Base-by-base conservation (phyloP, 257 asterid genomes). In the Ballota nigra region DNA sequence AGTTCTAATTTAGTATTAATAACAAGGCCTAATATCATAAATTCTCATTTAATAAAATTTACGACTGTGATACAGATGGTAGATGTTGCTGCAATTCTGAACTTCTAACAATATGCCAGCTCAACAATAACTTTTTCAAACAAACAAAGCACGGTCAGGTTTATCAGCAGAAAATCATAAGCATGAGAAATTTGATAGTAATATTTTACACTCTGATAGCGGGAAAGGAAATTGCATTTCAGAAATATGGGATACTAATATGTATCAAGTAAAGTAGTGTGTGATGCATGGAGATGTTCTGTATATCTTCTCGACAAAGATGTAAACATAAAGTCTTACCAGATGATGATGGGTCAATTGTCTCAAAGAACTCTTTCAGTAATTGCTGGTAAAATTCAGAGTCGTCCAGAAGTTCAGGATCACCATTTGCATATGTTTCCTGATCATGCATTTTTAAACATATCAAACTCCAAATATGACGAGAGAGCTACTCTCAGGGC, bases 401-500 rank as follows among this genome's bases (percentile, higher is more conserved):
- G 80, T 95, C 99, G 62, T 95, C 96, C 67, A 95, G 74, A 71
- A 95, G 92, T 75, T 95, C 98, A 49, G 97, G 97, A 70, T 89
- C 95, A 57, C 86, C 98, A 66, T 86, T 81, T 23, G 75, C 76
- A 67, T 53, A 41, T 22, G 71, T 40, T 47, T 66, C 92, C 93
- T 93, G 86, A 26, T 75, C 38, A 31, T 26, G 76, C 45, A 63
- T 33, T 47, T 66, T 41, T 51, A 77, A 49, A 16, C 36, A 45
- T 4, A 0, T 69, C 15, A 72, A 65, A 29, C 1, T 11, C 52
- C 34, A 38, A 62, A 24, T 53, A 19, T 62, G 61, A 72, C 20
- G 23, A 53, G 43, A 68, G 60, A 23, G 61, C n/a, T 29, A 43
- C 69, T 33, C 8, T 20, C 7, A 38, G 11, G 71, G 41, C 12